Percentiles rank a stretch among this genome's conserved stretches.
Evolutionary conservation across 1,284 basidiomycete genomes (phyloP).

Genomic region (Wolfiporia cocos): DNA sequence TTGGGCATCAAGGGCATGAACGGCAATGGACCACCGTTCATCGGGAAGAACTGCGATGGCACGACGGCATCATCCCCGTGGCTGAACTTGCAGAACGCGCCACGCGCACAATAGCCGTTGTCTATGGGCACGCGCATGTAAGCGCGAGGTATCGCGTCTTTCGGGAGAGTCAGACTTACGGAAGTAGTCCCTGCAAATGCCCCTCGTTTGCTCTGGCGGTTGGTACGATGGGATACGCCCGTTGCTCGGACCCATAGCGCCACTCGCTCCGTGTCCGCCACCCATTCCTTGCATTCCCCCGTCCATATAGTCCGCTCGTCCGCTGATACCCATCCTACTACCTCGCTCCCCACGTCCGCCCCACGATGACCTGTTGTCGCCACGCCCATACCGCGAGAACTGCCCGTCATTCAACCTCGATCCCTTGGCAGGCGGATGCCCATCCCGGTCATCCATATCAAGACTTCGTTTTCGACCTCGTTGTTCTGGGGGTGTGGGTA

Average conservation of each 20-base stretch:
- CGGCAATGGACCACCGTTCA: conserved; percentile 45
- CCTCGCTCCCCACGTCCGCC: conserved; percentile 33
- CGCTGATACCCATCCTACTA: conserved; percentile 21
- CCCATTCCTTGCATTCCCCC: conserved; percentile 29
- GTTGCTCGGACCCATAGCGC: conserved; percentile 34
- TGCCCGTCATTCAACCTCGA: conserved; percentile 60
- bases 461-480: conserved; percentile 58
- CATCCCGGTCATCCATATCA: conserved; percentile 54
- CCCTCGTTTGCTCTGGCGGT: conserved; percentile 57
- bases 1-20: conserved; percentile 54
- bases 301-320: conserved; percentile 25
- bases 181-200: conserved; percentile 85
- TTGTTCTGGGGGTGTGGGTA: conserved; percentile 37
- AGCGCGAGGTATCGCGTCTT: too few species aligned
- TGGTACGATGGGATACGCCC: conserved; percentile 51
- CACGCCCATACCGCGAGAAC: conserved; percentile 49
- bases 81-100: conserved; percentile 87
- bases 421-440: conserved; percentile 62
- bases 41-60: conserved; percentile 58
- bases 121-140: too few species aligned
- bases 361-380: conserved; percentile 25
- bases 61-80: conserved; percentile 82
- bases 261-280: conserved; percentile 25
- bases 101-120: conserved; percentile 86
- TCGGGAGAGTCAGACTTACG: conserved; percentile 72